A percentile compares a stretch with the other conserved stretches of the same genome.
Evolutionary conservation across 2,329 filamentous ascomycete genomes (phyloP).

Genomic region (Hypoxylon sp.): DNA sequence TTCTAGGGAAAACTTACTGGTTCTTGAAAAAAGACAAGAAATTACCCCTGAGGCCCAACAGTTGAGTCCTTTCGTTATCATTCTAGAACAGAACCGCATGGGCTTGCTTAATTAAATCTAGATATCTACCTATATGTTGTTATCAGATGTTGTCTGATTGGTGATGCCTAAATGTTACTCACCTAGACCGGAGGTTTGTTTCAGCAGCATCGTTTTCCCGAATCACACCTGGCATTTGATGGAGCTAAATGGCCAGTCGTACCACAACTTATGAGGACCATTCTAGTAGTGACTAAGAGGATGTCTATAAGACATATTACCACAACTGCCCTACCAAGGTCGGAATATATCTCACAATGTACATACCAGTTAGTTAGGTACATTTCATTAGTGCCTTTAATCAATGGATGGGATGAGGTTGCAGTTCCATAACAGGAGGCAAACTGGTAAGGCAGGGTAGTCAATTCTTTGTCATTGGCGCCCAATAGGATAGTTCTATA

Average conservation of each 20-base stretch:
- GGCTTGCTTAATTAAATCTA: background rate
- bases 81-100: background rate
- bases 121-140: background rate
- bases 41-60: background rate
- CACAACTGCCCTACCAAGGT: background rate
- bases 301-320: background rate
- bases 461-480: constrained; percentile 11
- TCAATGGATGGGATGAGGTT: constrained; percentile 13
- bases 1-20: background rate
- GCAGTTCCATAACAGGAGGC: constrained; percentile 12
- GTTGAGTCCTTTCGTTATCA: background rate
- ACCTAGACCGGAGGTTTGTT: background rate
- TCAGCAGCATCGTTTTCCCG: background rate
- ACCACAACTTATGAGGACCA: background rate
- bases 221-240: background rate
- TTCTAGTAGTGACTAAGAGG: background rate
- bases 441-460: constrained; percentile 9
- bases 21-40: background rate
- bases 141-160: background rate
- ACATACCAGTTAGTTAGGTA: background rate
- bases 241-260: background rate
- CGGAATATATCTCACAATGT: background rate
- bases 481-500: constrained; percentile 10
- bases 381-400: constrained; percentile 6
- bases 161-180: background rate